A percentile compares a stretch with the other conserved stretches of the same genome.
Conservation (phyloP, 2,329 filamentous ascomycete species). For the Cercospora berteroae region DNA sequence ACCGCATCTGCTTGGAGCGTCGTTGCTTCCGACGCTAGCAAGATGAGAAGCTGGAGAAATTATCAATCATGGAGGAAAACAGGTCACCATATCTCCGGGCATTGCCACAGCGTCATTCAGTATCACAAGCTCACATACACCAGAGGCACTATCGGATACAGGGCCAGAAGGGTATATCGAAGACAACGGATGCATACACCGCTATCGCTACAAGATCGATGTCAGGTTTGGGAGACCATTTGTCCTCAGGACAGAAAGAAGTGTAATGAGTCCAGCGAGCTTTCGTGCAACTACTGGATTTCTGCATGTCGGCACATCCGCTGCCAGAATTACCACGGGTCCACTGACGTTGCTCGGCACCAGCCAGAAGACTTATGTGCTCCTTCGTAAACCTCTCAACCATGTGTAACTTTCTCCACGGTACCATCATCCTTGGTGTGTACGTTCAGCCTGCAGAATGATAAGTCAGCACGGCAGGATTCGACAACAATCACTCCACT, state of each 20-base stretch:
- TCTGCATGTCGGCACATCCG: neutral
- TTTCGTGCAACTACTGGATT: neutral
- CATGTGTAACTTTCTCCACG: slow-evolving; percentile 49
- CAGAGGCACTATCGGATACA: neutral
- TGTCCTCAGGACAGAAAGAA: neutral
- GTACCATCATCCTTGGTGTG: slow-evolving; percentile 51
- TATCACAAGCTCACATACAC: neutral
- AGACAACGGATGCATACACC: neutral
- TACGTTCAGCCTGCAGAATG: slow-evolving; percentile 44
- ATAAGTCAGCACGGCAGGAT: neutral
- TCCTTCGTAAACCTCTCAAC: slow-evolving; percentile 32
- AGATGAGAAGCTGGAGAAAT: neutral
- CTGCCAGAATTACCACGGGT: neutral
- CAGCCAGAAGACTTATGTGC: neutral
- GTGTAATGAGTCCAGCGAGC: neutral
- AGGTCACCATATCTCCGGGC: neutral
- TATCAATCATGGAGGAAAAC: neutral
- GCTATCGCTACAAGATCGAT: neutral
- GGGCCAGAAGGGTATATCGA: neutral
- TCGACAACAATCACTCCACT: neutral
- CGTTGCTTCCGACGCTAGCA: neutral
- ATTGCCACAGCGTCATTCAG: neutral
- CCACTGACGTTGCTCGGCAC: neutral
- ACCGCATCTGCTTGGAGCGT: neutral
- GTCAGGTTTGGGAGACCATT: neutral